Evolutionary conservation across 2,329 filamentous ascomycete genomes (phyloP), one percentile per base, ranked within the genome.

Genomic region (Lasiodiplodia sp.): DNA sequence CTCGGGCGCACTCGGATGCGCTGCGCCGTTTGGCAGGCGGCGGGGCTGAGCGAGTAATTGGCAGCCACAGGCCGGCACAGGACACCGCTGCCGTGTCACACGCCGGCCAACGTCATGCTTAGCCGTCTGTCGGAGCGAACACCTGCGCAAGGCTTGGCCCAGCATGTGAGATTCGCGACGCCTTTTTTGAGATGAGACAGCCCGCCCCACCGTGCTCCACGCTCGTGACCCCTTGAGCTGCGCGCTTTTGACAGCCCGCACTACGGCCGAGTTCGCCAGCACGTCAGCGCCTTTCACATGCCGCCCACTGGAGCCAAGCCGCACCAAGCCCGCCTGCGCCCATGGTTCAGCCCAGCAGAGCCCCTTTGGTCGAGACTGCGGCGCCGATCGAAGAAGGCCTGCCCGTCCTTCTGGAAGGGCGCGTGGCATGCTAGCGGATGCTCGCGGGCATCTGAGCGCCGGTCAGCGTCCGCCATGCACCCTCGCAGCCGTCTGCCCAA

Each of bases 41-140:
- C 44, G 57, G 56, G 56, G 56, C 37, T 23, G 40, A 25, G 44
- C 60, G 60, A 64, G 60, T 64, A 64, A 64, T 47, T 49, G 58
- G 58, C 58, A 23, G 37, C 56, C n/a, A 18, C 40, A 18, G 44
- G 51, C 51, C 51, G 51, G 28, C 28, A 28, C 23, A 53, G 28
- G 53, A 38, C 55, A 57, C 38, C 60, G 60, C 60, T 51, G 44
- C 28, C 44, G 60, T 52, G 60, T 64, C 60, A 64, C 60, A 64
- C 60, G 60, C 60, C 60, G 60, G 44, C 47, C 60, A 64, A 64
- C 60, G 60, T 64, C 60, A 64, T 64, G 60, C 60, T 64, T 31
- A 63, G 58, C 58, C 18, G 28, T 28, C 28, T 38, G 28, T 44
- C 44, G 25, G 25, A 51, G 25, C 58, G 40, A 34, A 34, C 58